Conservation (phyloP, 1,284 basidiomycete genomes). For the Marasmius tenuissimus region DNA sequence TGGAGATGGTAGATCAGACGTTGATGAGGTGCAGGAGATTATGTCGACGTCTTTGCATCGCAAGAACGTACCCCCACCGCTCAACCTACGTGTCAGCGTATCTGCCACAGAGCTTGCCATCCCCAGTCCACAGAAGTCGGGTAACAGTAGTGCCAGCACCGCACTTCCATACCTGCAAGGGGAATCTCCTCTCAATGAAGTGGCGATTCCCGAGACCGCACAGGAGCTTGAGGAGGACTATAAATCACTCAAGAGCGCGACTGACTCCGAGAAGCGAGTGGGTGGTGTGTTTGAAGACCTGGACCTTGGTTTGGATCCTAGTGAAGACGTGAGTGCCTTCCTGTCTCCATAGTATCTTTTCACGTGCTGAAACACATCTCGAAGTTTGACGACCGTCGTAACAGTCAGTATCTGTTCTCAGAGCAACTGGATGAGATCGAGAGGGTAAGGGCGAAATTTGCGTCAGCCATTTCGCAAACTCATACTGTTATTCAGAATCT, state of each 20-base stretch:
- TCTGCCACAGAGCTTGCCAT: slow-evolving; percentile 11
- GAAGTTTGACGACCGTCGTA: slow-evolving; percentile 66
- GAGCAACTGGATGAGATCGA: slow-evolving; percentile 76
- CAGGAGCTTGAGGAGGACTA: slow-evolving; percentile 33
- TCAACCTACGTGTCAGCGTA: slow-evolving; percentile 40
- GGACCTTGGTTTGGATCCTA: slow-evolving; percentile 60
- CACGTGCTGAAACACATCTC: slow-evolving; percentile 21
- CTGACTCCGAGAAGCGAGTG: slow-evolving; percentile 58
- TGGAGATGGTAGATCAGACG: slow-evolving; percentile 26
- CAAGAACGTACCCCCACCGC: slow-evolving; percentile 48
- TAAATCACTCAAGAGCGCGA: slow-evolving; percentile 41
- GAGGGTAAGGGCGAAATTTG: slow-evolving; percentile 39
- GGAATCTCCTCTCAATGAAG: slow-evolving; percentile 5
- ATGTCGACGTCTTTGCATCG: slow-evolving; percentile 20
- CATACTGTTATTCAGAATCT: slow-evolving; percentile 45
- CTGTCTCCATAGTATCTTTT: too few relatives aligned
- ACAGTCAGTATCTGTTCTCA: slow-evolving; percentile 69
- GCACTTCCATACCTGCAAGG: slow-evolving; percentile 31
- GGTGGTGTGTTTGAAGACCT: slow-evolving; percentile 73
- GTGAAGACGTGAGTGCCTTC: slow-evolving; percentile 43
- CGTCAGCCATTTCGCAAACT: neutral
- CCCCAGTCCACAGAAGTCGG: slow-evolving; percentile 9
- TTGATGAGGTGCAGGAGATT: slow-evolving; percentile 47
- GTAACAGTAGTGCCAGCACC: slow-evolving; percentile 15
- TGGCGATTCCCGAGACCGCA: neutral